Evolutionary conservation across 2,329 filamentous ascomycete genomes (phyloP).

Genomic region (Geosmithia flava): DNA sequence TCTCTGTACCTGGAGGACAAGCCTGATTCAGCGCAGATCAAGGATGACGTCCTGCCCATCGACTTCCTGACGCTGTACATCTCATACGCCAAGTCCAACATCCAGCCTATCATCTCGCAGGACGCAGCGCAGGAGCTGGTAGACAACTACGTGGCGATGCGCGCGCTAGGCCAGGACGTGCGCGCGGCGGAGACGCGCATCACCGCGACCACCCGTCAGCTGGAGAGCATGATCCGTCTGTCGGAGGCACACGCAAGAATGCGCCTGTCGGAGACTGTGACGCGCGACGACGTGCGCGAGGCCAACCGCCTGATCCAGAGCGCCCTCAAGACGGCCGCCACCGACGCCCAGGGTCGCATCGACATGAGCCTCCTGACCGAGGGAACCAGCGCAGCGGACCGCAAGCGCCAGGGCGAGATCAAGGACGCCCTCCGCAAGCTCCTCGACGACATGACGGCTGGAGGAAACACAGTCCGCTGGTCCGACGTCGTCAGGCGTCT

Average conservation of each 20-base stretch:
- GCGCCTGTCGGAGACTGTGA: constrained; percentile 69
- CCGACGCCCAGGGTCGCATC: constrained; percentile 82
- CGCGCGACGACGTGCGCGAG: constrained; percentile 72
- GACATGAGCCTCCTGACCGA: constrained; percentile 95
- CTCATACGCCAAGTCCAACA: constrained; percentile 79
- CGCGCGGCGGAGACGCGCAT: constrained; percentile 88
- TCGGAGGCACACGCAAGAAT: constrained; percentile 96
- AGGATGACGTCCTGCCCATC: constrained; percentile 72
- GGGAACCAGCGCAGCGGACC: constrained; percentile 81
- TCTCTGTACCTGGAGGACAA: constrained; percentile 95
- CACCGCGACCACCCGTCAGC: constrained; percentile 89
- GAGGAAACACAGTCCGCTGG: constrained; percentile 58
- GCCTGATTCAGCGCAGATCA: constrained; percentile 67
- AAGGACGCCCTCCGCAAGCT: constrained; percentile 65
- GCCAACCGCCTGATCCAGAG: constrained; percentile 87
- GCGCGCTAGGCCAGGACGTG: constrained; percentile 78
- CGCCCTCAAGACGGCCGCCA: constrained; percentile 94
- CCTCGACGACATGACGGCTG: constrained; percentile 68
- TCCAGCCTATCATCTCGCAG: constrained; percentile 71
- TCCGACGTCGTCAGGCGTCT: constrained; percentile 66
- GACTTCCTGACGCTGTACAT: constrained; percentile 97
- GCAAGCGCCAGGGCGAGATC: constrained; percentile 70
- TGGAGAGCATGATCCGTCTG: constrained; percentile 97
- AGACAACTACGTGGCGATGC: constrained; percentile 85
- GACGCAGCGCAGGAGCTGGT: constrained; percentile 77